Percentiles rank a stretch among this genome's conserved stretches.
Evolutionary conservation across 176 grass and related monocot species (phyloP).

Genomic region (Musa beccarii): DNA sequence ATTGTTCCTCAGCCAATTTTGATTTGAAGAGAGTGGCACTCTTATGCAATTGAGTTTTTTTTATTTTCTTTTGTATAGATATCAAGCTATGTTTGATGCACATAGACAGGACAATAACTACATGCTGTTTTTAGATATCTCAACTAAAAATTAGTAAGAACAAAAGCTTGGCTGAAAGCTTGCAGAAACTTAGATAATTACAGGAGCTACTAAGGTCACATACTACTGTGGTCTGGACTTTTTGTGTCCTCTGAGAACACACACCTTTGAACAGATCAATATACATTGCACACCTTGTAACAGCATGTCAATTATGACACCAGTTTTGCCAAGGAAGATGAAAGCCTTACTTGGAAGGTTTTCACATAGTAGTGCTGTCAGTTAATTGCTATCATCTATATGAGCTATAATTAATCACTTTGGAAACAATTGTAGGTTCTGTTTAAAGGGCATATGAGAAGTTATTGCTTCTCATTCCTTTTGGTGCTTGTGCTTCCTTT

Average conservation of each 20-base stretch:
- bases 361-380: too few species aligned
- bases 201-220: neutral
- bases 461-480: neutral
- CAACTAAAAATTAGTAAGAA: neutral
- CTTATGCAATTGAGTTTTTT: neutral
- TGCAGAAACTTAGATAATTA: neutral
- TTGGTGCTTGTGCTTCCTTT: neutral
- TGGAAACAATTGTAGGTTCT: too few species aligned
- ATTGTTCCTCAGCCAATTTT: neutral
- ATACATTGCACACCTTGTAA: neutral
- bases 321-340: neutral
- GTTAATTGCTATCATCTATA: too few species aligned
- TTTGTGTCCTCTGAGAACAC: neutral
- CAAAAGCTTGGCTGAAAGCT: neutral
- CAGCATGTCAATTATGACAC: neutral
- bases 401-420: too few species aligned
- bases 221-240: neutral
- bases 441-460: too few species aligned
- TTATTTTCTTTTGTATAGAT: neutral
- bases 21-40: neutral
- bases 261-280: neutral
- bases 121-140: neutral
- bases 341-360: too few species aligned
- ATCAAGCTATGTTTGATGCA: neutral
- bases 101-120: neutral